A percentile compares a stretch with the other conserved stretches of the same genome.
phyloP scores from a whole-genome alignment of 177 flowering plant species.

The Vitis hybrid region DNA sequence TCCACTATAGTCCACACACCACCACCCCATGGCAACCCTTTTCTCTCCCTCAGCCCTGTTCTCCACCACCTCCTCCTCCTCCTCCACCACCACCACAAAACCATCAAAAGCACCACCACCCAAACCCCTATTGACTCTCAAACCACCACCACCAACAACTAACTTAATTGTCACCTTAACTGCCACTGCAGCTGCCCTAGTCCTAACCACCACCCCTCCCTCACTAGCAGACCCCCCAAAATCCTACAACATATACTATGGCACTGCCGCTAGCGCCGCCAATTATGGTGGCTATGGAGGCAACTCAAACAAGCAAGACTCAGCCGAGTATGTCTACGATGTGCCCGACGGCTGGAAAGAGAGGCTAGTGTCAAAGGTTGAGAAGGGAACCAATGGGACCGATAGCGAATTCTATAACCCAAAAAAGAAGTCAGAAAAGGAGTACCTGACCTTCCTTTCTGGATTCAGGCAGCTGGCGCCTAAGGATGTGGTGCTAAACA shows the following conservation, averaged over 20 bases:
- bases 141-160: slow-evolving; percentile 12
- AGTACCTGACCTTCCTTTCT: slow-evolving; percentile 77
- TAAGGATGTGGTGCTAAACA: slow-evolving; percentile 60
- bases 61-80: slow-evolving; percentile 34
- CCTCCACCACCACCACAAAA: slow-evolving; percentile 23
- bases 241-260: slow-evolving; percentile 64
- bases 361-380: slow-evolving; percentile 74
- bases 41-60: slow-evolving; percentile 59
- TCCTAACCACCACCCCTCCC: slow-evolving; percentile 41
- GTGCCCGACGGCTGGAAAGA: slow-evolving; percentile 96
- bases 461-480: slow-evolving; percentile 85
- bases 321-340: slow-evolving; percentile 88
- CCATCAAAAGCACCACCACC: slow-evolving; percentile 19
- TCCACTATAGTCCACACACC: slow-evolving; percentile 6
- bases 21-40: slow-evolving; percentile 57
- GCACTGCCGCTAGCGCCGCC: slow-evolving; percentile 97
- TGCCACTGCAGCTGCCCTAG: slow-evolving; percentile 38
- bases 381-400: slow-evolving; percentile 96
- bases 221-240: slow-evolving; percentile 45
- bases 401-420: slow-evolving; percentile 97
- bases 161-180: slow-evolving; percentile 23
- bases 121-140: slow-evolving; percentile 14
- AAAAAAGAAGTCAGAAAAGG: slow-evolving; percentile 72
- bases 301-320: slow-evolving; percentile 70
- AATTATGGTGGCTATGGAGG: slow-evolving; percentile 96